Base-by-base conservation (phyloP, 805 yeast genomes). In the Ogataea chonburiensis region DNA sequence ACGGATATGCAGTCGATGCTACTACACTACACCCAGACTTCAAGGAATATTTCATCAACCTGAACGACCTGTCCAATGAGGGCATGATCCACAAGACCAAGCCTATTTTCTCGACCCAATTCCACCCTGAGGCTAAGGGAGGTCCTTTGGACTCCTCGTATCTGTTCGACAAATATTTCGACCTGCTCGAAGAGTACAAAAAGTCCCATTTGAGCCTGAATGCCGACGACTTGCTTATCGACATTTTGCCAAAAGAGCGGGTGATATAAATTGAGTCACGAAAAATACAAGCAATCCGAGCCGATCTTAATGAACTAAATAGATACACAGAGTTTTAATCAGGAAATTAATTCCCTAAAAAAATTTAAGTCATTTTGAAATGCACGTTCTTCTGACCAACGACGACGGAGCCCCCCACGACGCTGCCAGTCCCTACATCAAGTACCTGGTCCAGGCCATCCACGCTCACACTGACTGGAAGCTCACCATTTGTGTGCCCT, bases 71-170 rank as follows among this genome's bases (percentile, higher is more conserved):
- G 61, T 85, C 95, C 37, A 93, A 93, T 64, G 99, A 93, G 68
- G 99, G 99, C 54, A 88, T 93, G 95, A 82, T 79, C 54, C 98
- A 93, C 64, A 73, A 69, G 39, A 58, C 77, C 24, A 82, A 77
- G 61, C 99, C 99, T 34, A 85, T 91, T 38, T 93, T 91, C 68
- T 86, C 96, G 24, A 87, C 96, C 2, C 98, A 93, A 66, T 93
- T 93, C 75, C 99, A 93, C 63, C 99, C 99, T 31, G 99, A 93
- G 66, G 98, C 98, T 40, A 91, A 88, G 68, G 98, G 98, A 53
- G 99, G 99, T 52, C 99, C 99, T 41, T 73, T 84, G 55, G 99
- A 93, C 64, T 85, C 96, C 10, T 75, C 87, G 3, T 86, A 79
- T 66, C 70, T 93, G 63, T 93, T 93, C 53, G 98, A 93, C 70